phyloP scores from a whole-genome alignment of 228 moss, liverwort and hornwort species.

The Sphagnum fallax region DNA sequence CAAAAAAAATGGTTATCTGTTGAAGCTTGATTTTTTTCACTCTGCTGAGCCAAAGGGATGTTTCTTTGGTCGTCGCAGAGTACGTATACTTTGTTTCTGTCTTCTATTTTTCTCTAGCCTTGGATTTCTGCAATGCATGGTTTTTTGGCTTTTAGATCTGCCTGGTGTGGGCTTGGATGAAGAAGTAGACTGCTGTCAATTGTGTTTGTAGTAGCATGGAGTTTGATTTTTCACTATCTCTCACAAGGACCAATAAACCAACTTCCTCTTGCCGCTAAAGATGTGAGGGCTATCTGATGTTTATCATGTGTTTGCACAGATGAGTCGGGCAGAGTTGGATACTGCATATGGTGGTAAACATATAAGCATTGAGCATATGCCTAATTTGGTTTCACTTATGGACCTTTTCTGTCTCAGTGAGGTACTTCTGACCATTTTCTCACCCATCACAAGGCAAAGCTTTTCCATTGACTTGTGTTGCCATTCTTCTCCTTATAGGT shows the following conservation, averaged over 20 bases:
- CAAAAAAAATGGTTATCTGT: constrained; percentile 66
- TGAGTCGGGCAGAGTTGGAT: constrained; percentile 48
- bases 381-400: constrained; percentile 68
- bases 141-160: not conserved
- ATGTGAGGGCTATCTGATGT: not conserved
- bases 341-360: constrained; percentile 72
- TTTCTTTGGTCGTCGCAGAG: constrained; percentile 74
- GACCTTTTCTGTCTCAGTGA: constrained; percentile 83
- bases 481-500: too few relatives aligned
- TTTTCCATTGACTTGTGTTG: too few relatives aligned
- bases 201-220: too few relatives aligned
- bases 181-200: too few relatives aligned
- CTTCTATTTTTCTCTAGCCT: not conserved
- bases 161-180: too few relatives aligned
- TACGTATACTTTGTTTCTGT: not conserved
- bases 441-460: too few relatives aligned
- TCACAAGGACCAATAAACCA: too few relatives aligned
- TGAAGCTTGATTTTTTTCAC: constrained; percentile 78
- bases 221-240: too few relatives aligned
- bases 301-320: constrained; percentile 3
- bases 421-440: constrained; percentile 6
- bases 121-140: not conserved
- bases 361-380: constrained; percentile 62
- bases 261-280: too few relatives aligned
- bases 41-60: constrained; percentile 78